Conservation (phyloP, 805 yeast genomes). For the Zygosaccharomyces kombuchaensis region DNA sequence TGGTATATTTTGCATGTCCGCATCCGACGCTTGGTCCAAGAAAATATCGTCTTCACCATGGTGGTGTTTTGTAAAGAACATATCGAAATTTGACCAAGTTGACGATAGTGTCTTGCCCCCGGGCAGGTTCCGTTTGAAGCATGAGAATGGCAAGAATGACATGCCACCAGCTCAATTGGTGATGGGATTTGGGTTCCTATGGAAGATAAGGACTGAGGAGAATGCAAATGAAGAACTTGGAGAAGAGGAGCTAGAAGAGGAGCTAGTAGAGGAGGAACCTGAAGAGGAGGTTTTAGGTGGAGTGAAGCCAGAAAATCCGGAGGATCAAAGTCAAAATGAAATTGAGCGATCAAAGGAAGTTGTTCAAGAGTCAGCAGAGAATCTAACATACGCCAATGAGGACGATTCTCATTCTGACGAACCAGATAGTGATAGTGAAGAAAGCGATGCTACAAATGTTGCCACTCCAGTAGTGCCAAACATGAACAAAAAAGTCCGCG, state of each 20-base stretch:
- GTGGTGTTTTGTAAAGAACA: slow-evolving; percentile 67
- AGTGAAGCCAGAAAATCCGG: background rate
- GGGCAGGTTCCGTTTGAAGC: slow-evolving; percentile 55
- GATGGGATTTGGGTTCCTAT: slow-evolving; percentile 84
- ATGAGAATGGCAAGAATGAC: slow-evolving; percentile 48
- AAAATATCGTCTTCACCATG: slow-evolving; percentile 80
- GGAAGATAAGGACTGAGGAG: slow-evolving; percentile 54
- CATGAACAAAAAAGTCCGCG: slow-evolving; percentile 54
- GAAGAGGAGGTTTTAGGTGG: background rate
- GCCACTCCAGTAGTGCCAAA: slow-evolving; percentile 24
- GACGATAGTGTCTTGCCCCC: slow-evolving; percentile 49
- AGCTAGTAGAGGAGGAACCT: slow-evolving; percentile 8
- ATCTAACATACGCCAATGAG: background rate
- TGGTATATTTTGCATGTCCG: slow-evolving; percentile 73
- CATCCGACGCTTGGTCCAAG: slow-evolving; percentile 86
- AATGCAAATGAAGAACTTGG: slow-evolving; percentile 10
- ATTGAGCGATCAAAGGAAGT: background rate
- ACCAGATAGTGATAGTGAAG: slow-evolving; percentile 4
- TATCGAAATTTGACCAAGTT: slow-evolving; percentile 64
- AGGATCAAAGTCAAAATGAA: background rate
- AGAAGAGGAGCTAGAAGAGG: slow-evolving; percentile 6
- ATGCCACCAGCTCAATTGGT: slow-evolving; percentile 79
- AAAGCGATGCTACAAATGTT: background rate
- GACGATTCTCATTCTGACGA: background rate
- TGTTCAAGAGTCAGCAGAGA: background rate